A percentile compares a stretch with the other conserved stretches of the same genome.
Conservation (phyloP, 2,329 filamentous ascomycete species). For the Fusarium sp. region DNA sequence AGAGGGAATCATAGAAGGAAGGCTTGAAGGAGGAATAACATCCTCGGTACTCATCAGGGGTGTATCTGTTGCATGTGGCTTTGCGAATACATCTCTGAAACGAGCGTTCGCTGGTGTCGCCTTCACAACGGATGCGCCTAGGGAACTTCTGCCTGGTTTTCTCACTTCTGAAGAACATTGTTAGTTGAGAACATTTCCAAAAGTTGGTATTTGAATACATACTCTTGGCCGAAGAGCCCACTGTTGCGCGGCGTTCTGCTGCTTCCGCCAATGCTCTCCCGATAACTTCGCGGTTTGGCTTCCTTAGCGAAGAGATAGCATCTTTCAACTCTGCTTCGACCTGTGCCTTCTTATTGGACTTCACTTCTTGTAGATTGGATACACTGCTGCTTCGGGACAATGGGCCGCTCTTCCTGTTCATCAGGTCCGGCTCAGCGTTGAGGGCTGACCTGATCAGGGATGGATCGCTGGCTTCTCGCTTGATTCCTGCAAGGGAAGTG, state of each 20-base stretch:
- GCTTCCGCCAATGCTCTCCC: conserved; percentile 75
- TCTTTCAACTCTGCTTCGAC: conserved; percentile 78
- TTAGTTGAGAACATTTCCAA: conserved; percentile 43
- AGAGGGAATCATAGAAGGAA: conserved; percentile 55
- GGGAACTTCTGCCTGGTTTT: conserved; percentile 58
- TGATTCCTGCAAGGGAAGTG: conserved; percentile 68
- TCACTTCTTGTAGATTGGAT: conserved; percentile 64
- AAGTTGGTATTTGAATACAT: conserved; percentile 43
- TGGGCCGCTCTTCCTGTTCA: conserved; percentile 55
- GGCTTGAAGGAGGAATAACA: conserved; percentile 52
- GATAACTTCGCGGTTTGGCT: conserved; percentile 78
- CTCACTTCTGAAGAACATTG: conserved; percentile 57
- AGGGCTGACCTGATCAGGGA: conserved; percentile 61
- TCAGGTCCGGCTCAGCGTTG: conserved; percentile 52
- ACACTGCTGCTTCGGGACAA: conserved; percentile 59
- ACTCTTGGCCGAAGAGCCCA: conserved; percentile 61
- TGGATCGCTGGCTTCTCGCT: conserved; percentile 75
- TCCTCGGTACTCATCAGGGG: conserved; percentile 44
- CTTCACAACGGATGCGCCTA: conserved; percentile 61
- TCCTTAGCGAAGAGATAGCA: conserved; percentile 78
- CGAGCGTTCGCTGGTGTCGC: conserved; percentile 67
- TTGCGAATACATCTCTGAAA: conserved; percentile 62
- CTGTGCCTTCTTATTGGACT: conserved; percentile 72
- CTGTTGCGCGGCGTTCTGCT: conserved; percentile 68
- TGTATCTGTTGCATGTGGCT: conserved; percentile 39